Percentiles rank a stretch among this genome's conserved stretches.
Evolutionary conservation across 2,329 filamentous ascomycete genomes (phyloP).

Genomic region (Amauroascus niger): DNA sequence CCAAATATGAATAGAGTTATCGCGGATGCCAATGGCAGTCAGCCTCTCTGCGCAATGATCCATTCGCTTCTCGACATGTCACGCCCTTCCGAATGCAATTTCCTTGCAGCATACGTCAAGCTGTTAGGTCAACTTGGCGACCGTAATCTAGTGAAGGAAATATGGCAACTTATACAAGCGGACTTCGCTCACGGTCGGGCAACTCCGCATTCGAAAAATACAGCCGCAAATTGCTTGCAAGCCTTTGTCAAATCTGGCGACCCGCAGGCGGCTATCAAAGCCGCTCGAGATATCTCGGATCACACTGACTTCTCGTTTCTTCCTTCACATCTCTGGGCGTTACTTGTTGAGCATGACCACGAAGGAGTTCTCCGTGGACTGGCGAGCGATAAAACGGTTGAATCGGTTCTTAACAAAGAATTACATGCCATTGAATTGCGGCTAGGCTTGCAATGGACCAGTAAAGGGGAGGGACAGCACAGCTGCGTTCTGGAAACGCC

Average conservation of each 20-base stretch:
- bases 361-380: slow-evolving; percentile 20
- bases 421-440: slow-evolving; percentile 25
- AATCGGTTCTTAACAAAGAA: slow-evolving; percentile 21
- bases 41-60: background rate
- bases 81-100: background rate
- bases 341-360: slow-evolving; percentile 18
- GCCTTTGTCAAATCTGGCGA: slow-evolving; percentile 21
- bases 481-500: slow-evolving; percentile 15
- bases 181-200: slow-evolving; percentile 6
- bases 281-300: slow-evolving; percentile 22
- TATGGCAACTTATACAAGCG: slow-evolving; percentile 22
- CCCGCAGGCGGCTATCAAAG: slow-evolving; percentile 21
- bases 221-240: slow-evolving; percentile 22
- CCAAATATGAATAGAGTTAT: slow-evolving; percentile 9
- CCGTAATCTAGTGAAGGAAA: slow-evolving; percentile 16
- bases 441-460: slow-evolving; percentile 26
- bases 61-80: slow-evolving; percentile 9
- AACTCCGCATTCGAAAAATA: slow-evolving; percentile 9
- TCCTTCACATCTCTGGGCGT: slow-evolving; percentile 11
- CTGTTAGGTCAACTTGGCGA: slow-evolving; percentile 20
- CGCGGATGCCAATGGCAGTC: slow-evolving; percentile 2
- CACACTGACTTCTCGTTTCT: slow-evolving; percentile 21
- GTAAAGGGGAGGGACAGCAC: slow-evolving; percentile 14
- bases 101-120: slow-evolving; percentile 10
- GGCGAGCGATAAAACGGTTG: slow-evolving; percentile 19